A percentile compares a stretch with the other conserved stretches of the same genome.
Evolutionary conservation across 129 eudicot genomes (phyloP).

Genomic region (Helianthus tuberosus): DNA sequence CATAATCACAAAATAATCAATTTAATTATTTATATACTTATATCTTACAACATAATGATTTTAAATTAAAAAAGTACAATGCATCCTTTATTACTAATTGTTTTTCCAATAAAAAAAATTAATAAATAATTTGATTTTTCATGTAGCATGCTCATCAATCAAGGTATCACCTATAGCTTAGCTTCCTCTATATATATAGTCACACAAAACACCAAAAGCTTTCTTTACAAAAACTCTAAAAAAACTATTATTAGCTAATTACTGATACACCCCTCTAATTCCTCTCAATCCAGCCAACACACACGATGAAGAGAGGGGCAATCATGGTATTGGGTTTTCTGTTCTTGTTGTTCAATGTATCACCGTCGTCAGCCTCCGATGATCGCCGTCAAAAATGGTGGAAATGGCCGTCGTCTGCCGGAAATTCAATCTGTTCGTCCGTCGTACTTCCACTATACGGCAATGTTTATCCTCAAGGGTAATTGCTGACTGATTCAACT

Average conservation of each 20-base stretch:
- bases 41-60: too few relatives aligned
- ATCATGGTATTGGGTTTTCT: conserved; percentile 32
- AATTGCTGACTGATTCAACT: conserved; percentile 6
- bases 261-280: conserved; percentile 16
- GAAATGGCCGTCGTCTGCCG: conserved; percentile 49
- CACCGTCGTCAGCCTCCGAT: conserved; percentile 43
- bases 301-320: conserved; percentile 29
- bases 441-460: conserved; percentile 76
- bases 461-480: conserved; percentile 95
- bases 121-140: too few relatives aligned
- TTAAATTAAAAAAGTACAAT: background rate
- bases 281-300: conserved; percentile 18
- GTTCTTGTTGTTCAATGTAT: conserved; percentile 13
- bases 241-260: conserved; percentile 6
- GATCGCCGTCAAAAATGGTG: conserved; percentile 63
- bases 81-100: background rate
- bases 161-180: conserved; percentile 26
- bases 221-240: background rate
- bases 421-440: conserved; percentile 50
- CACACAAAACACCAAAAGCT: conserved; percentile 15
- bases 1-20: background rate
- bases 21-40: background rate
- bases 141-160: conserved; percentile 26
- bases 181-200: conserved; percentile 25
- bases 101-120: background rate